Evolutionary conservation across 2,329 filamentous ascomycete genomes (phyloP).

Genomic region (Penicillium carneum): DNA sequence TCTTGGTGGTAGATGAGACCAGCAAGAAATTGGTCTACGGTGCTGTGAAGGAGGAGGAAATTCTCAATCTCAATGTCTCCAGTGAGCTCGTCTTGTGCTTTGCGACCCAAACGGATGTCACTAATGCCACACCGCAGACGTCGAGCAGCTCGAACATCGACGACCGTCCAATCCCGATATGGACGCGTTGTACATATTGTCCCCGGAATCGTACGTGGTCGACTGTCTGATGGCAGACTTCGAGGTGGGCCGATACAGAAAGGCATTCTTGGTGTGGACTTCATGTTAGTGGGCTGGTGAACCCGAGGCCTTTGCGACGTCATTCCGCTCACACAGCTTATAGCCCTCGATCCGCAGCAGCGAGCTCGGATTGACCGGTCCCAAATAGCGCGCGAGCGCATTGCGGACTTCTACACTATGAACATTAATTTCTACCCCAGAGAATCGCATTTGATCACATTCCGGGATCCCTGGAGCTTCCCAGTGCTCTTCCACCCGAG

Average conservation of each 20-base stretch:
- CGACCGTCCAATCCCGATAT: conserved; percentile 84
- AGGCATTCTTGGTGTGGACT: conserved; percentile 85
- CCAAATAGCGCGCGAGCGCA: conserved; percentile 72
- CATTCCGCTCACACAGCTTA: conserved; percentile 37
- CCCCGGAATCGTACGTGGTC: conserved; percentile 84
- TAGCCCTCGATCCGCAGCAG: conserved; percentile 72
- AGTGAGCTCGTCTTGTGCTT: conserved; percentile 65
- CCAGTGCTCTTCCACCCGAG: conserved; percentile 87
- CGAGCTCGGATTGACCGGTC: conserved; percentile 78
- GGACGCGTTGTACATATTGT: conserved; percentile 92
- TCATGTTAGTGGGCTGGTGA: conserved; percentile 57
- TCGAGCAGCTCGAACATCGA: conserved; percentile 89
- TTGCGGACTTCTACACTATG: conserved; percentile 80
- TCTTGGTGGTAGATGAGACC: conserved; percentile 83
- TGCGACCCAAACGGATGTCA: background rate
- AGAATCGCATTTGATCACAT: conserved; percentile 89
- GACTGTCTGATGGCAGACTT: conserved; percentile 94
- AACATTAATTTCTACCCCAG: conserved; percentile 88
- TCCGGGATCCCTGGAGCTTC: conserved; percentile 95
- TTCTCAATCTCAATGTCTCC: conserved; percentile 93
- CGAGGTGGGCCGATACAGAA: conserved; percentile 80
- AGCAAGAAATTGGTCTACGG: conserved; percentile 89
- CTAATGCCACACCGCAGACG: conserved; percentile 61
- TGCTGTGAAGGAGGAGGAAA: conserved; percentile 91
- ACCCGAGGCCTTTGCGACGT: conserved; percentile 12